Conservation (phyloP, 1,139 yeast species). For the Debaryomycetaceae sp. region DNA sequence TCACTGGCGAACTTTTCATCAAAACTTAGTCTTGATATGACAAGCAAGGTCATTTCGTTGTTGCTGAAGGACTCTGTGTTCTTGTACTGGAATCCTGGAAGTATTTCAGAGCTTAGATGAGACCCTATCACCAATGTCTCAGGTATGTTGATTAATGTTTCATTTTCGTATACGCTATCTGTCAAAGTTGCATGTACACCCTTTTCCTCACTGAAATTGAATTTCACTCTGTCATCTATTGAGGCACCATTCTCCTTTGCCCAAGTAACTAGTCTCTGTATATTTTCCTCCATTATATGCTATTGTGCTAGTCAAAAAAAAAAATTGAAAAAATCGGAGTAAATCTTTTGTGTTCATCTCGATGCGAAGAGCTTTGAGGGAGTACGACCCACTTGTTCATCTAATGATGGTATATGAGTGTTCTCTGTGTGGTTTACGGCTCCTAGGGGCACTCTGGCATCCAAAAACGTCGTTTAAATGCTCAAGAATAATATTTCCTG, state of each 20-base stretch:
- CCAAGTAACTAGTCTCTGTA: slow-evolving; percentile 4
- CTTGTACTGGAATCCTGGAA: slow-evolving; percentile 2
- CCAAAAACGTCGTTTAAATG: too few relatives aligned
- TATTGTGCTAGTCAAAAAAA: background rate
- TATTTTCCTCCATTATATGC: background rate
- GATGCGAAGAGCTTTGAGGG: background rate
- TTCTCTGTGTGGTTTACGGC: too few relatives aligned
- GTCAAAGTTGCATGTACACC: slow-evolving; percentile 5
- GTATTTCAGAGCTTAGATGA: slow-evolving; percentile 3
- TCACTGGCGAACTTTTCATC: slow-evolving; percentile 2
- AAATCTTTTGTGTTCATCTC: background rate
- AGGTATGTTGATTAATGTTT: slow-evolving; percentile 6
- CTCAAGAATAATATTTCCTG: too few relatives aligned
- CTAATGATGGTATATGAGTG: too few relatives aligned
- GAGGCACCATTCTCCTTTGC: slow-evolving; percentile 6
- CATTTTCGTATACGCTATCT: slow-evolving; percentile 1
- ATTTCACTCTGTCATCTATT: slow-evolving; percentile 6
- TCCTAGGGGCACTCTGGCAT: too few relatives aligned
- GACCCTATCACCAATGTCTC: slow-evolving; percentile 7
- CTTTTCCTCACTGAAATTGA: slow-evolving; percentile 2
- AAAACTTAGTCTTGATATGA: slow-evolving; percentile 7
- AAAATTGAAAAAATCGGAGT: background rate
- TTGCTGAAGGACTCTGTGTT: slow-evolving; percentile 3
- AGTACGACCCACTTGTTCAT: too few relatives aligned
- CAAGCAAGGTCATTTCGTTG: slow-evolving; percentile 7